Evolutionary conservation across 805 yeast genomes (phyloP), one percentile per base, ranked within the genome.

Genomic region (Metschnikowia lachancei): DNA sequence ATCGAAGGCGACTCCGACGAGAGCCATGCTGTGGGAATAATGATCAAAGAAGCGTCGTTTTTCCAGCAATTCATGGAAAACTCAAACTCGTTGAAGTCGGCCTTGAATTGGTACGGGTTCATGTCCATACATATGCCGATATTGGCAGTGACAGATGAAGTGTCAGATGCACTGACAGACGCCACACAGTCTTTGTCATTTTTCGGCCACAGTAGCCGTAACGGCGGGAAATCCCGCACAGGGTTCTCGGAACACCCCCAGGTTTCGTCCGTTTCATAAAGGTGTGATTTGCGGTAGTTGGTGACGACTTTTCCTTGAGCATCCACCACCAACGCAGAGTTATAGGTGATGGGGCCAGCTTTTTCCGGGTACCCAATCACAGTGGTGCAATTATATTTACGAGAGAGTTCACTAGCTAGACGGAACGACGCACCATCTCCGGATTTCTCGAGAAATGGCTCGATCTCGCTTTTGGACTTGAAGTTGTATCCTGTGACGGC

Each of bases 91-190:
- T 75, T 70, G 65, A 88, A 90, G 1, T 95, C 90, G 1, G 96
- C 89, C 52, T 78, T 71, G 62, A 91, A 91, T 60, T 86, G 75
- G 62, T 87, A 85, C 0, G 97, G 96, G 61, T 87, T 90, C 51
- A 91, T 64, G 66, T 91, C 98, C 97, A 91, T 91, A 62, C 98
- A 91, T 5, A 91, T 89, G 0, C 97, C 98, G 45, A 91, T 72
- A 29, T 82, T 75, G 1, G 85, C 68, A 1, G 52, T 51, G 10
- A 65, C 49, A n/a, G n/a, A n/a, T n/a, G n/a, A n/a, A n/a, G n/a
- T n/a, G n/a, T n/a, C n/a, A n/a, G n/a, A n/a, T n/a, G n/a, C n/a
- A n/a, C n/a, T n/a, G n/a, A n/a, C n/a, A n/a, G n/a, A n/a, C n/a
- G n/a, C n/a, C n/a, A n/a, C n/a, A n/a, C 8, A 5, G 24, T 22